Conservation (phyloP, 2,329 filamentous ascomycete genomes). For the Ascochyta fabae region DNA sequence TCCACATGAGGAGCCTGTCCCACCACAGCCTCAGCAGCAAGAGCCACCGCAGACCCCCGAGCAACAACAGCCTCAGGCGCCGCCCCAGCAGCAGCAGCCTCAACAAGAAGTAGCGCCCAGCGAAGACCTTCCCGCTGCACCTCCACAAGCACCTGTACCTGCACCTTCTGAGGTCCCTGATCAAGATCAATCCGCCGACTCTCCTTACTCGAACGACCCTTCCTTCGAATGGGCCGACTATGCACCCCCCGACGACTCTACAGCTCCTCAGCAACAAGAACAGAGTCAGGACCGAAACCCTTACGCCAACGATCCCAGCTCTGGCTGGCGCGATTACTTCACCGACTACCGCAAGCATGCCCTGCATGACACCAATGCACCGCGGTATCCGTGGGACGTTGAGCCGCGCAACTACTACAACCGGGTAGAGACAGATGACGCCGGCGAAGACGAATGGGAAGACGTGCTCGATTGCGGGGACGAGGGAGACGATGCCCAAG, state of each 20-base stretch:
- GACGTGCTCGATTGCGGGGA: slow-evolving; percentile 8
- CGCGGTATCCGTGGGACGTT: background rate
- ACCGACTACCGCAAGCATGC: slow-evolving; percentile 4
- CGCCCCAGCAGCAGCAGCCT: background rate
- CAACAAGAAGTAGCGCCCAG: background rate
- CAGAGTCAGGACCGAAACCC: background rate
- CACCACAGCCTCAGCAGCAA: background rate
- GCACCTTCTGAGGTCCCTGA: background rate
- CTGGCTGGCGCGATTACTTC: slow-evolving; percentile 9
- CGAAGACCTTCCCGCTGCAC: background rate
- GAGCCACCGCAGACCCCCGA: background rate
- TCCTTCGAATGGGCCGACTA: slow-evolving; percentile 2
- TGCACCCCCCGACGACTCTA: background rate
- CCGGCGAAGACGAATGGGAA: background rate
- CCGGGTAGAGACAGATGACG: background rate
- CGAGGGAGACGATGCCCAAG: background rate
- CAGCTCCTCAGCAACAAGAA: background rate
- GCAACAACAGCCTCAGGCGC: background rate
- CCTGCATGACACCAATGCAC: background rate
- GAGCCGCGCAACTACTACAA: background rate
- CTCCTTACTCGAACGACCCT: slow-evolving; percentile 1
- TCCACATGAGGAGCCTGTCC: background rate
- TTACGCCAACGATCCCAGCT: background rate
- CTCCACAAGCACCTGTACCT: background rate
- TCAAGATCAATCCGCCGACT: background rate